phyloP scores from a whole-genome alignment of 768 basidiomycete genomes.

The Neoboletus magnificus region DNA sequence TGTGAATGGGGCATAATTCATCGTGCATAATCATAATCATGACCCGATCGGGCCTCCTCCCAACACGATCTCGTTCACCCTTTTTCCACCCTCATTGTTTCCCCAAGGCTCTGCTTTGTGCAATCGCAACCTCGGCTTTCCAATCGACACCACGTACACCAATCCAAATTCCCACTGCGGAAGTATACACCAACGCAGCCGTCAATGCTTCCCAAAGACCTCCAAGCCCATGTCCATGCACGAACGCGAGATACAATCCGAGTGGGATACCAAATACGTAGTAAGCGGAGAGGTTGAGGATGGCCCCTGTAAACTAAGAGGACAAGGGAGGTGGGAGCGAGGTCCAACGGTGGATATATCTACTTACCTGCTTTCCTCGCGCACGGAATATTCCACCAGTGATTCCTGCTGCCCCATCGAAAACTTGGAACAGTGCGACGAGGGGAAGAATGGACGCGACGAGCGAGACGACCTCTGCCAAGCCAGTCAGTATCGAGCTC shows the following conservation, averaged over 20 bases:
- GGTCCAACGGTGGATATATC: not conserved
- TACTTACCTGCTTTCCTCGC: conserved; percentile 64
- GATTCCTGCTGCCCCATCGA: conserved; percentile 72
- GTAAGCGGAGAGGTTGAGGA: conserved; percentile 63
- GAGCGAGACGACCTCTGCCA: conserved; percentile 40
- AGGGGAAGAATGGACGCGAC: conserved; percentile 70
- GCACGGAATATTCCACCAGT: conserved; percentile 79
- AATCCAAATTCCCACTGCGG: conserved; percentile 49
- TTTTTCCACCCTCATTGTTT: conserved; percentile 31
- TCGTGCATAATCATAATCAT: not conserved
- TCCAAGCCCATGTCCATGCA: conserved; percentile 48
- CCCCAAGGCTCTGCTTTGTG: conserved; percentile 36
- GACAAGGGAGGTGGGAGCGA: not conserved
- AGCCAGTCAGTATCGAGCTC: not conserved
- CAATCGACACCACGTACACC: conserved; percentile 59
- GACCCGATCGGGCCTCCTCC: not conserved
- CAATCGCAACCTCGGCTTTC: conserved; percentile 49
- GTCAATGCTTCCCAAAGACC: conserved; percentile 89
- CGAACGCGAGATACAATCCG: conserved; percentile 76
- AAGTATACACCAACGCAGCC: conserved; percentile 61
- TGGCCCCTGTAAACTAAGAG: conserved; percentile 61
- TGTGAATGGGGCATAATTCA: not conserved
- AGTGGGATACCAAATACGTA: conserved; percentile 83
- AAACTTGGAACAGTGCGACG: conserved; percentile 79
- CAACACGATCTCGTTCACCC: not conserved